A percentile compares a stretch with the other conserved stretches of the same genome.
These are phyloP conservation scores for Heritiera fomes DNA, from an alignment of 345 rosid genomes.

Conservation along the genomic window DNA sequence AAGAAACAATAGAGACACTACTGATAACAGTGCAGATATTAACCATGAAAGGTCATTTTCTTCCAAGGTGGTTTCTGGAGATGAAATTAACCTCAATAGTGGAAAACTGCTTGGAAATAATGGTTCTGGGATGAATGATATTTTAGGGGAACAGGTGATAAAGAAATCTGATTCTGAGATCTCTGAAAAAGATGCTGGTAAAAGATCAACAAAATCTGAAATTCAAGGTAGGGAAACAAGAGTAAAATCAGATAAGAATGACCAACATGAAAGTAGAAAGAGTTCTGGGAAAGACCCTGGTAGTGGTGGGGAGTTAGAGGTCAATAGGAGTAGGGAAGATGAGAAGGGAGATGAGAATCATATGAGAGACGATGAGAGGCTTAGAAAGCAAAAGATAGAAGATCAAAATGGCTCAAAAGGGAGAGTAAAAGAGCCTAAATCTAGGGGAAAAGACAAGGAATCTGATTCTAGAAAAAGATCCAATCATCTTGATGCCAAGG, in stretches of 20 bases:
- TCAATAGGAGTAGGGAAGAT: slow-evolving; percentile 14
- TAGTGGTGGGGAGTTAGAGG: slow-evolving; percentile 14
- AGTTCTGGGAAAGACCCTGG: slow-evolving; percentile 20
- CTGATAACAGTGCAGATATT: slow-evolving; percentile 9
- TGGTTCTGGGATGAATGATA: slow-evolving; percentile 19
- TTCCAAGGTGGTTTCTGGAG: slow-evolving; percentile 8
- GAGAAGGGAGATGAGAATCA: slow-evolving; percentile 19
- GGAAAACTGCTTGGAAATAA: slow-evolving; percentile 25
- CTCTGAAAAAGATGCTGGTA: slow-evolving; percentile 24
- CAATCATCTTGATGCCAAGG: slow-evolving; percentile 39
- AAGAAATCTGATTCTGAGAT: slow-evolving; percentile 32
- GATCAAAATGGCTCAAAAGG: slow-evolving; percentile 52
- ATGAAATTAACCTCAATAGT: slow-evolving; percentile 31
- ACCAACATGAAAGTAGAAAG: slow-evolving; percentile 44
- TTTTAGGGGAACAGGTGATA: slow-evolving; percentile 16
- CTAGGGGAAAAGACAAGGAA: slow-evolving; percentile 47
- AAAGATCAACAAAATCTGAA: slow-evolving; percentile 33
- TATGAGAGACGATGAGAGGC: slow-evolving; percentile 13
- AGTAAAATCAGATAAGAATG: slow-evolving; percentile 38
- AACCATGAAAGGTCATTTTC: slow-evolving; percentile 8
- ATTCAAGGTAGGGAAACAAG: slow-evolving; percentile 41
- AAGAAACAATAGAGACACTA: not conserved
- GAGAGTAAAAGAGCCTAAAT: slow-evolving; percentile 43
- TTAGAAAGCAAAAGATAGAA: slow-evolving; percentile 12
- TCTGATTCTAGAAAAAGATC: slow-evolving; percentile 53